Percentiles rank a stretch among this genome's conserved stretches.
These are phyloP conservation scores for Gymnopus androsaceus DNA, from an alignment of 1,284 basidiomycete genomes.

Conservation along the genomic window DNA sequence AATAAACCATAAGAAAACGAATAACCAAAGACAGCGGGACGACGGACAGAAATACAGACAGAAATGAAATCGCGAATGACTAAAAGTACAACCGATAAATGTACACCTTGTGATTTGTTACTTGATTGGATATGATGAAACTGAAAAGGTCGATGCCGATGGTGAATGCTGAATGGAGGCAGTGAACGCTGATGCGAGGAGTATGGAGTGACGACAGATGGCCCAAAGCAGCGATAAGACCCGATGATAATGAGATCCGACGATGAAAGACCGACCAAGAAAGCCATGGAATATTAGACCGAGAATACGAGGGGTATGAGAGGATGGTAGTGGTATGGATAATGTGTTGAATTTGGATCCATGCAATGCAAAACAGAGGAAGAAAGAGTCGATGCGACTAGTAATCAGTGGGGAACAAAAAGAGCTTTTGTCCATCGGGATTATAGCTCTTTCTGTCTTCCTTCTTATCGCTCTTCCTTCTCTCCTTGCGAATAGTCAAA, in stretches of 20 bases:
- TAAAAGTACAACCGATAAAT: background rate
- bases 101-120: background rate
- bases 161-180: no score
- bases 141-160: background rate
- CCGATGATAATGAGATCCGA: background rate
- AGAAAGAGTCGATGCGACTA: background rate
- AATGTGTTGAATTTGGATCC: background rate
- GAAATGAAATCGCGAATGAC: background rate
- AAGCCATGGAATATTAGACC: background rate
- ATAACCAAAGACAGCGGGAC: background rate
- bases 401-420: constrained; percentile 18
- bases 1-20: background rate
- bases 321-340: background rate
- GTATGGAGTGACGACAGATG: constrained; percentile 1
- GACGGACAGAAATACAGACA: background rate
- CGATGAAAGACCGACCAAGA: constrained; percentile 1
- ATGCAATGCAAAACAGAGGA: background rate
- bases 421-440: constrained; percentile 15
- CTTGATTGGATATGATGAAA: background rate
- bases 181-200: constrained; percentile 7
- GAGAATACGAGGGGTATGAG: background rate
- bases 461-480: constrained; percentile 1
- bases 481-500: constrained; percentile 1
- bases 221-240: background rate
- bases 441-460: constrained; percentile 10